These are phyloP conservation scores for Cryptococcus neoformans DNA, from an alignment of 1,284 basidiomycete species.

Conservation along the genomic window DNA sequence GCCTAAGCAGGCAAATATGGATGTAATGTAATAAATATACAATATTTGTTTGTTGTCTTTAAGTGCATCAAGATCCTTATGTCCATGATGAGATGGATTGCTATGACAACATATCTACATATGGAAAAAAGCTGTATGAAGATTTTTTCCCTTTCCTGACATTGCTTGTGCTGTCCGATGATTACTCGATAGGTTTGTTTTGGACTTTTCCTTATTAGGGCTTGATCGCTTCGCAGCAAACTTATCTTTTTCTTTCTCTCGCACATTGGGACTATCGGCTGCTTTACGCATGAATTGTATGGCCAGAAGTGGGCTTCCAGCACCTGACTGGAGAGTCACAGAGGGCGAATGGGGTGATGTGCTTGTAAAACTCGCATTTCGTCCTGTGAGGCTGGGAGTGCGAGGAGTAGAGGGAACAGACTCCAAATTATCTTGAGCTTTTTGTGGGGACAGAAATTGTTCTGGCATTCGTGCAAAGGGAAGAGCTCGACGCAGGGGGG, in stretches of 20 bases:
- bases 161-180: not conserved
- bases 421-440: too few species aligned
- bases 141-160: not conserved
- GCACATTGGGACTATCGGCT: constrained; percentile 36
- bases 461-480: too few species aligned
- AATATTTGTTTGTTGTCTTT: too few species aligned
- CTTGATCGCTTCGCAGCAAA: constrained; percentile 11
- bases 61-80: too few species aligned
- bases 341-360: not conserved
- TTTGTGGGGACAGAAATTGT: too few species aligned
- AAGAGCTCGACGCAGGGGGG: too few species aligned
- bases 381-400: not conserved
- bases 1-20: too few species aligned
- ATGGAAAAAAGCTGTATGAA: too few species aligned
- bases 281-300: constrained; percentile 42
- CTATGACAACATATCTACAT: too few species aligned
- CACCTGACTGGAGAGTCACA: not conserved
- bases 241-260: constrained; percentile 32
- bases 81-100: too few species aligned
- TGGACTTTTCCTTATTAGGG: constrained; percentile 5
- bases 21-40: too few species aligned
- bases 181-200: not conserved
- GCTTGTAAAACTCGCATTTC: not conserved
- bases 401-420: not conserved
- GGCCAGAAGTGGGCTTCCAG: constrained; percentile 29